These are phyloP conservation scores for Talaromyces sp. DNA, from an alignment of 2,329 filamentous ascomycete genomes.

Conservation along the genomic window DNA sequence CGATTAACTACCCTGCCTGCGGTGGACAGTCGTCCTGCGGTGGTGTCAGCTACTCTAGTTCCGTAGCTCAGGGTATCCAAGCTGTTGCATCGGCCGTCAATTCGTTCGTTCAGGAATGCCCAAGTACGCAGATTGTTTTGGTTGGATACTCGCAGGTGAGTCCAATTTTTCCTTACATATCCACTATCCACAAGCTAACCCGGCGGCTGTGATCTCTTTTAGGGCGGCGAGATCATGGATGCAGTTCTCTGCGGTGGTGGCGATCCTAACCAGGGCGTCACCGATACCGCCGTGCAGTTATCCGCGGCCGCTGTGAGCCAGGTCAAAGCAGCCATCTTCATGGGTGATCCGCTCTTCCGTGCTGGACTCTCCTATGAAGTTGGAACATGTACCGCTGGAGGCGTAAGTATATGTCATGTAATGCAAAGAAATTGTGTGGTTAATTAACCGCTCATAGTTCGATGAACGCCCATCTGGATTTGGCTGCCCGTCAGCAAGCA, in stretches of 20 bases:
- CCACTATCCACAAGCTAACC: no score
- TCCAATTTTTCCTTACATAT: not conserved
- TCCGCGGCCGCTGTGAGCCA: constrained; percentile 46
- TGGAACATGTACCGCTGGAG: constrained; percentile 54
- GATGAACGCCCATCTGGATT: constrained; percentile 56
- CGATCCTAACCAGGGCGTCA: constrained; percentile 43
- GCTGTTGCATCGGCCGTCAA: constrained; percentile 59
- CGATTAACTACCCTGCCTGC: constrained; percentile 58
- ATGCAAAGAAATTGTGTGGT: not conserved
- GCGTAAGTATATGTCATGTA: constrained; percentile 43
- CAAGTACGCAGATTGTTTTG: constrained; percentile 53
- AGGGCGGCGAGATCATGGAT: constrained; percentile 59
- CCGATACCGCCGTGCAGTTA: constrained; percentile 41
- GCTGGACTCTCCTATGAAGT: constrained; percentile 55
- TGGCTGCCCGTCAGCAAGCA: constrained; percentile 50
- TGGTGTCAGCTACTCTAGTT: constrained; percentile 55
- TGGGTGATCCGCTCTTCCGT: constrained; percentile 58
- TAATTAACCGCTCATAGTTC: constrained; percentile 42
- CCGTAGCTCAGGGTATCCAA: constrained; percentile 52
- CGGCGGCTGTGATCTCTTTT: no score
- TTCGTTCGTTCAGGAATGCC: constrained; percentile 52
- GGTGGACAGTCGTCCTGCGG: constrained; percentile 57
- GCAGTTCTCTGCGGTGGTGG: constrained; percentile 57
- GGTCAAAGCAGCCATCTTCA: constrained; percentile 61
- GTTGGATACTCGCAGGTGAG: constrained; percentile 59